A percentile compares a stretch with the other conserved stretches of the same genome.
phyloP scores from a whole-genome alignment of 1,284 basidiomycete species.

The Leccinum subrobustum region DNA sequence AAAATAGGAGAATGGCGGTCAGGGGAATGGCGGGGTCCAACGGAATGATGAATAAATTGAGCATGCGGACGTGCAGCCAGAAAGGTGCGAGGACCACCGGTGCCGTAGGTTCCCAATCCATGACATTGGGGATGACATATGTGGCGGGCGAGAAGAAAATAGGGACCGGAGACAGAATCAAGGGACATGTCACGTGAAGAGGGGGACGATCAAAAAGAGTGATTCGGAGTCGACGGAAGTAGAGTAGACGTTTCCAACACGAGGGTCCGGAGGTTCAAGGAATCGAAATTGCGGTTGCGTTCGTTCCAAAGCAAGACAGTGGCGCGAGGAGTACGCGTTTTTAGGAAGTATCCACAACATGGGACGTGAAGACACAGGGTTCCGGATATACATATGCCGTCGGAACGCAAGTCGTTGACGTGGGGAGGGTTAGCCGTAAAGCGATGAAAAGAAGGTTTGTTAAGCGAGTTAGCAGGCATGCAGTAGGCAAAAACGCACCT shows the following conservation, averaged over 20 bases:
- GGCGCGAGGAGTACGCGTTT: constrained; percentile 2
- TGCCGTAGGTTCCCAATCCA: constrained; percentile 9
- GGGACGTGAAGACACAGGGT: constrained; percentile 9
- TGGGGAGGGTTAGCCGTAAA: constrained; percentile 4
- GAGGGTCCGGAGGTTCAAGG: constrained; percentile 29
- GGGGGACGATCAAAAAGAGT: no score
- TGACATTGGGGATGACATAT: constrained; percentile 1
- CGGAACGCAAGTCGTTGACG: constrained; percentile 3
- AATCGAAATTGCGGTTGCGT: constrained; percentile 27
- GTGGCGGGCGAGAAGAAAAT: background rate
- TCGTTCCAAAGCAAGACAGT: constrained; percentile 13
- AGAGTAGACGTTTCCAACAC: constrained; percentile 13
- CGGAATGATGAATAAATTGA: constrained; percentile 6
- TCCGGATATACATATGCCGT: constrained; percentile 24
- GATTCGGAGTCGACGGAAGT: constrained; percentile 7
- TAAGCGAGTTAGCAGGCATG: constrained; percentile 23
- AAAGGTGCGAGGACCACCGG: constrained; percentile 3
- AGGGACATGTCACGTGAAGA: constrained; percentile 2
- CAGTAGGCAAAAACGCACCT: constrained; percentile 48
- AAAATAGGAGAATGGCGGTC: constrained; percentile 6
- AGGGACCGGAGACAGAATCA: background rate
- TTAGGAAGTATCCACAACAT: constrained; percentile 5
- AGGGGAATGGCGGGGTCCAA: constrained; percentile 3
- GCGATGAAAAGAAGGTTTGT: constrained; percentile 5
- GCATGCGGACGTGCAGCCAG: background rate